phyloP scores from a whole-genome alignment of 2,329 filamentous ascomycete genomes.

The Sphaceloma murrayae region DNA sequence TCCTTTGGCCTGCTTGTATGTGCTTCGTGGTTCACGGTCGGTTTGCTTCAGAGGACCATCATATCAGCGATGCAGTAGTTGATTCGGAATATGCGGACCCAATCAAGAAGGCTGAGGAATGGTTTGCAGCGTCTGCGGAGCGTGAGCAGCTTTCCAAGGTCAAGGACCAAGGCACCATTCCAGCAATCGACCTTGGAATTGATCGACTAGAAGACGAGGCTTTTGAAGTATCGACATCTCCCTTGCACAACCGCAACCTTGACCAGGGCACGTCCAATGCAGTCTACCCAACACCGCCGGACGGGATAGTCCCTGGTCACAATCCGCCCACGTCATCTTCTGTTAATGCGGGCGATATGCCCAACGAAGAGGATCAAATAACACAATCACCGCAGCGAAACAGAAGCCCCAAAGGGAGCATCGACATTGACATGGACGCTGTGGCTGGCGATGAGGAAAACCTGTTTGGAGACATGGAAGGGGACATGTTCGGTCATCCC shows the following conservation, averaged over 20 bases:
- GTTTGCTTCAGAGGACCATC: too few species aligned
- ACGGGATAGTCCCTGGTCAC: conserved; percentile 43
- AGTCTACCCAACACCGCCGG: conserved; percentile 61
- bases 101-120: conserved; percentile 8
- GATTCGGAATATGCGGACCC: conserved; percentile 1
- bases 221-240: conserved; percentile 16
- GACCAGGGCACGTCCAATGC: conserved; percentile 40
- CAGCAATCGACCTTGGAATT: neutral
- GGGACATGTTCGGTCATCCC: conserved; percentile 61
- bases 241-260: conserved; percentile 17
- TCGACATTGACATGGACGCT: conserved; percentile 39
- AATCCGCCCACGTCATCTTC: conserved; percentile 20
- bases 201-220: conserved; percentile 13
- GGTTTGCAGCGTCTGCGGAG: conserved; percentile 3
- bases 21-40: too few species aligned
- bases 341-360: conserved; percentile 3
- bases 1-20: conserved; percentile 12
- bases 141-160: neutral
- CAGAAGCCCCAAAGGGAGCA: conserved; percentile 39
- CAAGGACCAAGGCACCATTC: neutral
- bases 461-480: conserved; percentile 58
- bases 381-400: neutral
- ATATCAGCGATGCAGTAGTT: neutral
- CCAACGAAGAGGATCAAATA: neutral
- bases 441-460: conserved; percentile 42